Base-by-base conservation (phyloP, 345 rosid genomes). In the Populus tremula region DNA sequence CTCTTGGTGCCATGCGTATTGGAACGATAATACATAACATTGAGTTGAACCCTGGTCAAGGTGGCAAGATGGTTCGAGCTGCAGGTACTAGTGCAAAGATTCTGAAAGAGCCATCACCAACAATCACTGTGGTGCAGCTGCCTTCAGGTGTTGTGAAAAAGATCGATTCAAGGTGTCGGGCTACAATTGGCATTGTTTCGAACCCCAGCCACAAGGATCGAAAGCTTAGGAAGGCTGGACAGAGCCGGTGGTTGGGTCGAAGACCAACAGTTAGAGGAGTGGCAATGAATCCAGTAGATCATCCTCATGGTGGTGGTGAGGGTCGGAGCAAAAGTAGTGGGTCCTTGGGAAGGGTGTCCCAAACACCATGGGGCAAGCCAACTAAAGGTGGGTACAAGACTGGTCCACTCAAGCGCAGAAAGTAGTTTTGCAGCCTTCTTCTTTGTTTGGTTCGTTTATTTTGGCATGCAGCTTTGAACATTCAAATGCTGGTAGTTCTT, bases 271-370 rank as follows among this genome's bases (percentile, higher is more conserved):
- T 93, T 74, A 82, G 96, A 82, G 96, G 98, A 71, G 93, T 90
- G 76, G 97, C 96, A 0, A 93, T 90, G 94, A 92, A 92, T 79
- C 98, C 99, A 1, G 82, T 91, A 18, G 99, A 93, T 82, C 98
- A 94, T 85, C 97, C 98, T 72, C 97, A 91, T n/a, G 97, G 97
- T 84, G 97, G 98, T 70, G 98, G 98, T 78, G 98, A 94, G 82
- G 97, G 97, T 62, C 84, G 87, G 59, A 94, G 97, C 83, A 94
- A 93, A 77, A 93, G 98, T 88, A 90, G 95, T 39, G 91, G 98
- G 31, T 80, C 82, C 41, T 68, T 77, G 45, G 96, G 98, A 56
- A 82, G 89, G 72, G 84, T 87, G 53, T 94, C 98, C 0, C 87
- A 73, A 21, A 90, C 90, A 0, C 97, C 98, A 4, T 94, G 98